phyloP scores from a whole-genome alignment of 495 filamentous ascomycete species.

The Aspergillus baeticus region DNA sequence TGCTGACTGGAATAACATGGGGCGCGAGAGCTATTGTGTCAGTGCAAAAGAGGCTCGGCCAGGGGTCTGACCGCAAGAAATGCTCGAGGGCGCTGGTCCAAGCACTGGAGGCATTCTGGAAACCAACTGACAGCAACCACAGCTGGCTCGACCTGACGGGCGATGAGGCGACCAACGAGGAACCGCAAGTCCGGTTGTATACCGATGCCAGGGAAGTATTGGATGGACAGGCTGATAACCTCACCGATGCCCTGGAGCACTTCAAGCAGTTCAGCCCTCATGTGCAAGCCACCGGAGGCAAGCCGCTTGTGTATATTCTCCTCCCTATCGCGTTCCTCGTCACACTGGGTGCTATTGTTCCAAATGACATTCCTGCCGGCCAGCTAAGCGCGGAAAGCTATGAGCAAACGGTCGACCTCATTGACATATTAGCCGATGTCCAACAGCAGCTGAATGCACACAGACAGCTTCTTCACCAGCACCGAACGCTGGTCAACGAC shows the following conservation, averaged over 20 bases:
- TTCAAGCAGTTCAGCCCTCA: neutral
- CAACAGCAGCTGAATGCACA: constrained; percentile 3
- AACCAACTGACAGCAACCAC: neutral
- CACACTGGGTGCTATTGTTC: constrained; percentile 2
- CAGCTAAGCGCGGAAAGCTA: constrained; percentile 6
- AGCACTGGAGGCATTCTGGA: neutral
- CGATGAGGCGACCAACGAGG: neutral
- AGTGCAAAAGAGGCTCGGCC: neutral
- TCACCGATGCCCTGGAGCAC: constrained; percentile 2
- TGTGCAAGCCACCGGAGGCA: constrained; percentile 3
- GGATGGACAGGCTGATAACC: neutral
- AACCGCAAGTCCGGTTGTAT: neutral
- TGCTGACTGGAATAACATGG: constrained; percentile 8
- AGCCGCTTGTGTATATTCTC: constrained; percentile 2
- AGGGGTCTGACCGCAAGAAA: neutral
- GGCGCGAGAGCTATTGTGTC: neutral
- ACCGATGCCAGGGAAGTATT: neutral
- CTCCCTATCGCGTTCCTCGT: constrained; percentile 11
- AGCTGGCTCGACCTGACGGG: neutral
- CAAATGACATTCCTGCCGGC: neutral
- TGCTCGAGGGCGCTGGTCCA: neutral
- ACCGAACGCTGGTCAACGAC: neutral
- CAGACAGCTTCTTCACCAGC: neutral
- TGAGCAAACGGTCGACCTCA: neutral
- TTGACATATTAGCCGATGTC: neutral